Evolutionary conservation across 768 basidiomycete species (phyloP).

Genomic region (Daedalea quercina): DNA sequence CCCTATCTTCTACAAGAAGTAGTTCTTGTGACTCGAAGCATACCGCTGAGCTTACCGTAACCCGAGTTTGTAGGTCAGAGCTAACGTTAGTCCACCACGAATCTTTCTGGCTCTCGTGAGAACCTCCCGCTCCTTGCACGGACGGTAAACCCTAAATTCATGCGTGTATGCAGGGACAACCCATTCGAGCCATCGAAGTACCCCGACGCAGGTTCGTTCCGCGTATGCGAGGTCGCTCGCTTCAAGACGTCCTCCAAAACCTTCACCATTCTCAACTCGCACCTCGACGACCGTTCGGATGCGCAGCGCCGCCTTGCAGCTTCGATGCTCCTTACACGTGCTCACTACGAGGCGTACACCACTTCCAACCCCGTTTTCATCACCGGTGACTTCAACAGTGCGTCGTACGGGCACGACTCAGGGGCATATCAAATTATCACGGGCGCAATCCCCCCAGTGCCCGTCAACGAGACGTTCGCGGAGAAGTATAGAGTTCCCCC

Average conservation of each 20-base stretch:
- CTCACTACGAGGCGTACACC: constrained; percentile 39
- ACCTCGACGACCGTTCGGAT: constrained; percentile 50
- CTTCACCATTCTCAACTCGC: constrained; percentile 44
- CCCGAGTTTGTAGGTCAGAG: constrained; percentile 19
- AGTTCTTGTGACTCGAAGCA: background rate
- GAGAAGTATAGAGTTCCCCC: constrained; percentile 31
- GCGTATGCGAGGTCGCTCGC: constrained; percentile 41
- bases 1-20: constrained; percentile 56
- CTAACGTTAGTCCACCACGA: constrained; percentile 35
- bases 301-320: constrained; percentile 43
- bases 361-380: constrained; percentile 37
- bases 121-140: constrained; percentile 11
- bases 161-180: constrained; percentile 26
- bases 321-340: constrained; percentile 43
- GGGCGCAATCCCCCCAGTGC: constrained; percentile 31
- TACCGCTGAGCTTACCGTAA: background rate
- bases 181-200: constrained; percentile 43
- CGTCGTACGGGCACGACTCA: constrained; percentile 35
- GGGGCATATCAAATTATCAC: constrained; percentile 48
- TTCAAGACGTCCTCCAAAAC: constrained; percentile 24
- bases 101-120: constrained; percentile 51
- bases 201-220: constrained; percentile 43
- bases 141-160: background rate
- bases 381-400: constrained; percentile 52
- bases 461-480: constrained; percentile 38